Base-by-base conservation (phyloP, 169 alveolate species). In the Miamiensis avidus region DNA sequence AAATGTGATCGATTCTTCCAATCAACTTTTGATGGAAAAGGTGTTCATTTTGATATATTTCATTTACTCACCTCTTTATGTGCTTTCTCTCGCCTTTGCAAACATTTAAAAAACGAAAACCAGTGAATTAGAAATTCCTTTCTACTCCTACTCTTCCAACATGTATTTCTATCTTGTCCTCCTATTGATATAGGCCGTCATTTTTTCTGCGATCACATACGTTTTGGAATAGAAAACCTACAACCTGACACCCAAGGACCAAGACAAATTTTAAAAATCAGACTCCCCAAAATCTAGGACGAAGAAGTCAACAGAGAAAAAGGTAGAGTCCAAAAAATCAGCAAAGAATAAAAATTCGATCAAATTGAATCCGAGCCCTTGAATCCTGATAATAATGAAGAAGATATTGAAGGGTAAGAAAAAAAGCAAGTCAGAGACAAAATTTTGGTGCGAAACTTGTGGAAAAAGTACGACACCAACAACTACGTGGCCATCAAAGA, bases 391-490 rank as follows among this genome's bases (percentile, higher is more conserved):
- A 65, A 82, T 28, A 49, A 82, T 64, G 29, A 16, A 20, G 32
- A 85, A 34, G 78, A 78, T 27, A 85, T 78, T 78, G 77, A 72
- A 29, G 76, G 0, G 29, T 29, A 25, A 69, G 34, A 65, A 82
- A 28, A 29, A 30, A 16, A 31, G 72, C 31, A 73, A 28, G 76
- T 49, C 0, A 79, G 76, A 49, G 84, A 34, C 0, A 49, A 79
- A 29, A 74, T 65, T 16, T 69, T 82, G 28, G 31, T 69, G 26
- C 33, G 0, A 65, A 82, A 65, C 6, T 69, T 30, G 86, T 65
- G 49, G 91, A 89, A 82, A 83, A 77, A 81, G 75, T 88, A 34
- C 34, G 81, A 76, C 75, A n/a, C n/a, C n/a, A 86, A 87, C 34
- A 85, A 82, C 34, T 72, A 78, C 65, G 76, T 82, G 65, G 34